These are phyloP conservation scores for Cutaneotrichosporon cavernicola DNA, from an alignment of 1,284 basidiomycete genomes.

Conservation along the genomic window DNA sequence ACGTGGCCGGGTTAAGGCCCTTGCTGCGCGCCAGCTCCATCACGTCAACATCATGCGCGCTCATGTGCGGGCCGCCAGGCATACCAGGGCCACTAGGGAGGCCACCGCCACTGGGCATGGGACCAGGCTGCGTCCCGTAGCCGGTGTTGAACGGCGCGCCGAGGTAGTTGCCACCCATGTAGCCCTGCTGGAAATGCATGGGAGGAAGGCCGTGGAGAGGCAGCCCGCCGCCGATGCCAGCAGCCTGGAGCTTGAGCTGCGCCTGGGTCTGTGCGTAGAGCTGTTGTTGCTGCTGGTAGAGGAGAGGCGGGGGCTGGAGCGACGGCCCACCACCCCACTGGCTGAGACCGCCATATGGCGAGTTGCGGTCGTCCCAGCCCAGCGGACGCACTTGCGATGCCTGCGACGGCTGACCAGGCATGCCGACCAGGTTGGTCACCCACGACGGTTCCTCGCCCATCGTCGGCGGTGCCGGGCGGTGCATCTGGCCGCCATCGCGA, in stretches of 20 bases:
- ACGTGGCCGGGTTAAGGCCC: conserved; percentile 84
- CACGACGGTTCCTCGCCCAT: conserved; percentile 44
- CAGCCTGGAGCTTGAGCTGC: conserved; percentile 24
- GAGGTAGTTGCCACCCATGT: conserved; percentile 20
- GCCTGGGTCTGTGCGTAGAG: conserved; percentile 20
- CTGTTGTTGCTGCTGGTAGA: conserved; percentile 33
- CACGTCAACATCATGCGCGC: conserved; percentile 63
- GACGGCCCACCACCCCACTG: conserved; percentile 14
- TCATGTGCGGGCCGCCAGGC: conserved; percentile 14
- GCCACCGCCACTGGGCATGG: background rate
- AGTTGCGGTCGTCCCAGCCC: conserved; percentile 24
- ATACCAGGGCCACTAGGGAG: background rate
- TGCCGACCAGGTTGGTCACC: conserved; percentile 48
- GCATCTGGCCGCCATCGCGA: conserved; percentile 16
- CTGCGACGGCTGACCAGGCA: conserved; percentile 36
- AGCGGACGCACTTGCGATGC: conserved; percentile 21
- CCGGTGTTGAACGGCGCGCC: conserved; percentile 24
- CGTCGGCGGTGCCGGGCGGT: conserved; percentile 8
- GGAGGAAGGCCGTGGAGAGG: conserved; percentile 19
- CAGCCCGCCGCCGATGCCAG: conserved; percentile 17
- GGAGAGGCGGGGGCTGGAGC: conserved; percentile 21
- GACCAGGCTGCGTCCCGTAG: conserved; percentile 18
- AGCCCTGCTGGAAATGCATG: conserved; percentile 18
- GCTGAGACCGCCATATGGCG: conserved; percentile 9
- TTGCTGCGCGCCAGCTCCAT: conserved; percentile 78